Percentiles rank a stretch among this genome's conserved stretches.
phyloP scores from a whole-genome alignment of 2,329 filamentous ascomycete genomes.

The Pseudocercospora fuligena region DNA sequence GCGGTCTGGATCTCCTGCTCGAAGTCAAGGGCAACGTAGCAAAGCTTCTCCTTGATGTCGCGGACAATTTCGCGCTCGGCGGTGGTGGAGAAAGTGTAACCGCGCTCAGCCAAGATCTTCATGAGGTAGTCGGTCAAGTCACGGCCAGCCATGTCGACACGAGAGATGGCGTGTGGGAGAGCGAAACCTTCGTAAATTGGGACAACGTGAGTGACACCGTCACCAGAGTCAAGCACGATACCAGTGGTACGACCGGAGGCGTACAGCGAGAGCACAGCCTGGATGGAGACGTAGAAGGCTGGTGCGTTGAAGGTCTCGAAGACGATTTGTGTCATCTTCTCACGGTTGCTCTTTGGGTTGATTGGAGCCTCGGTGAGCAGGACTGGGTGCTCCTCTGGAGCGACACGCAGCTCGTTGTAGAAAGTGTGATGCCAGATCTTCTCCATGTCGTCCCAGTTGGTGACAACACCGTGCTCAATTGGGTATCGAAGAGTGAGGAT shows the following conservation, averaged over 20 bases:
- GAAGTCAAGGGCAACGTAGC: conserved; percentile 99
- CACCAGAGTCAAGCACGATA: conserved; percentile 99
- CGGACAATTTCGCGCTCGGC: conserved; percentile 99
- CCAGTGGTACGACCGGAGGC: conserved; percentile 99
- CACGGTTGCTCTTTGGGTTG: conserved; percentile 99
- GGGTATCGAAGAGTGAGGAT: conserved; percentile 99
- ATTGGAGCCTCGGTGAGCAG: conserved; percentile 99
- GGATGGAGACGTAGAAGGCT: conserved; percentile 99
- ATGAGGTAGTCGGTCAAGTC: conserved; percentile 99
- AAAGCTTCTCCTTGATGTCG: conserved; percentile 99
- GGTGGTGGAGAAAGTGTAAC: conserved; percentile 99
- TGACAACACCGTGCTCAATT: conserved; percentile 99
- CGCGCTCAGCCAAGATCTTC: conserved; percentile 99
- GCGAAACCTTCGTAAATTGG: conserved; percentile 99
- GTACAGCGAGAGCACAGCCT: conserved; percentile 98
- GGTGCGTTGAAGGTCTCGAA: conserved; percentile 99
- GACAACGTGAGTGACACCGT: conserved; percentile 99
- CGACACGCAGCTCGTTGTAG: conserved; percentile 99
- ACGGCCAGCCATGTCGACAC: conserved; percentile 99
- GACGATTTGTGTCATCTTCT: conserved; percentile 99
- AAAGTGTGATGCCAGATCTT: conserved; percentile 99
- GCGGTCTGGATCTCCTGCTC: conserved; percentile 99
- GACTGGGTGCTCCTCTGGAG: conserved; percentile 99
- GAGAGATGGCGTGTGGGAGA: conserved; percentile 98
- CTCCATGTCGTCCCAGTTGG: conserved; percentile 99